These are phyloP conservation scores for Persicaria maculosa DNA, from an alignment of 148 eudicot species.

Conservation along the genomic window DNA sequence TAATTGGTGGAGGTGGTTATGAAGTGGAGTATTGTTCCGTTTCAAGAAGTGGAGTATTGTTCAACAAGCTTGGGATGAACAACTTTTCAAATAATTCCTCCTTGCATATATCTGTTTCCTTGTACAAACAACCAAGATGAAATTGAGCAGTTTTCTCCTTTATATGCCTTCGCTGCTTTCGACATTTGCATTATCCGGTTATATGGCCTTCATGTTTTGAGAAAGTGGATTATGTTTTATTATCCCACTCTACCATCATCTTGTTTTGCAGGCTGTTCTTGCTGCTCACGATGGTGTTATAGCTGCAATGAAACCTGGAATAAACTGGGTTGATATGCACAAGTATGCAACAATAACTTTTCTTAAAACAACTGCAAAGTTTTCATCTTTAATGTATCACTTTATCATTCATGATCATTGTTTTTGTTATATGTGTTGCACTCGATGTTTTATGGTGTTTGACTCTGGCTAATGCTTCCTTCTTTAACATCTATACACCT, in stretches of 20 bases:
- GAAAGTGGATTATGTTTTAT: background rate
- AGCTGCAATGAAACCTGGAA: constrained; percentile 85
- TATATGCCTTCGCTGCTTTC: background rate
- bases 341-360: constrained; percentile 36
- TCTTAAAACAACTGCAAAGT: background rate
- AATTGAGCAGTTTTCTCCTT: background rate
- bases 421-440: background rate
- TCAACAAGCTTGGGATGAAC: background rate
- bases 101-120: background rate
- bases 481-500: constrained; percentile 13
- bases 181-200: background rate
- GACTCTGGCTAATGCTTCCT: background rate
- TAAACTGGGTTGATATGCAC: constrained; percentile 96
- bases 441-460: background rate
- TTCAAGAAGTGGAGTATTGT: background rate
- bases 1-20: constrained; percentile 7
- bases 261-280: constrained; percentile 70
- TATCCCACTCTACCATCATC: constrained; percentile 13
- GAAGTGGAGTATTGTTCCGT: background rate
- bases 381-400: no score
- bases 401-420: background rate
- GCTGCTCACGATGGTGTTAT: constrained; percentile 89
- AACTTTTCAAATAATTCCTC: background rate
- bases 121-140: background rate
- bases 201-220: background rate